Evolutionary conservation across 208 protist species (phyloP).

Genomic region (Trypanosoma caninum): DNA sequence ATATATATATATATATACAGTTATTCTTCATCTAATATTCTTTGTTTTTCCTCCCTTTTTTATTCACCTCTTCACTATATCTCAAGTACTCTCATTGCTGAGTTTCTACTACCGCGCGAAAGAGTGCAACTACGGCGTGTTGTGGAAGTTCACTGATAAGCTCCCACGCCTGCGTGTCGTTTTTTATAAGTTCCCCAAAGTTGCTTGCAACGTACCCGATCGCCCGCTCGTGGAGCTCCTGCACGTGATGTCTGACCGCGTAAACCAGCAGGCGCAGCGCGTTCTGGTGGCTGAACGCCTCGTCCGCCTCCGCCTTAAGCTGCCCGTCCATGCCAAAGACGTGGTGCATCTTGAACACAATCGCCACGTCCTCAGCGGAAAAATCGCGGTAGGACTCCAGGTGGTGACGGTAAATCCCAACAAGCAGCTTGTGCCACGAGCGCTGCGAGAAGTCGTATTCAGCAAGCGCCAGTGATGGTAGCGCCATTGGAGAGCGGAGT

Average conservation of each 20-base stretch:
- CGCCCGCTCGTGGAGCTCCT: slow-evolving; percentile 77
- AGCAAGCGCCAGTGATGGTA: slow-evolving; percentile 44
- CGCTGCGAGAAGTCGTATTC: slow-evolving; percentile 87
- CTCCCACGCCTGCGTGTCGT: slow-evolving; percentile 82
- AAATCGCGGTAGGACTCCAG: slow-evolving; percentile 65
- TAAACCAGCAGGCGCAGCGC: slow-evolving; percentile 81
- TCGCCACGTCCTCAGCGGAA: slow-evolving; percentile 79
- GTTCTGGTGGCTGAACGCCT: slow-evolving; percentile 64
- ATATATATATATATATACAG: slow-evolving; percentile 16
- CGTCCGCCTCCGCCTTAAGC: slow-evolving; percentile 78
- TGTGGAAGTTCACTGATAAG: slow-evolving; percentile 80
- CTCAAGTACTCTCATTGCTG: background rate
- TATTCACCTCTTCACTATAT: background rate
- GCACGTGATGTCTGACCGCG: slow-evolving; percentile 78
- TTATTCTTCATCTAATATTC: background rate
- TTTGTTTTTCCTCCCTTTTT: background rate
- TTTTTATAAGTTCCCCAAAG: slow-evolving; percentile 56
- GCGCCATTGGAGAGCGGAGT: slow-evolving; percentile 32
- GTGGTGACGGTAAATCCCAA: slow-evolving; percentile 74
- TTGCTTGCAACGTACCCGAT: slow-evolving; percentile 64
- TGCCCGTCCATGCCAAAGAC: slow-evolving; percentile 82
- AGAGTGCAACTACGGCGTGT: slow-evolving; percentile 65
- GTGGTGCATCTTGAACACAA: slow-evolving; percentile 81
- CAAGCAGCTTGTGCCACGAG: slow-evolving; percentile 77
- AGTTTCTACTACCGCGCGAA: slow-evolving; percentile 74